A percentile compares a stretch with the other conserved stretches of the same genome.
phyloP scores from a whole-genome alignment of 2,329 filamentous ascomycete species.

The Botrytis medusae region DNA sequence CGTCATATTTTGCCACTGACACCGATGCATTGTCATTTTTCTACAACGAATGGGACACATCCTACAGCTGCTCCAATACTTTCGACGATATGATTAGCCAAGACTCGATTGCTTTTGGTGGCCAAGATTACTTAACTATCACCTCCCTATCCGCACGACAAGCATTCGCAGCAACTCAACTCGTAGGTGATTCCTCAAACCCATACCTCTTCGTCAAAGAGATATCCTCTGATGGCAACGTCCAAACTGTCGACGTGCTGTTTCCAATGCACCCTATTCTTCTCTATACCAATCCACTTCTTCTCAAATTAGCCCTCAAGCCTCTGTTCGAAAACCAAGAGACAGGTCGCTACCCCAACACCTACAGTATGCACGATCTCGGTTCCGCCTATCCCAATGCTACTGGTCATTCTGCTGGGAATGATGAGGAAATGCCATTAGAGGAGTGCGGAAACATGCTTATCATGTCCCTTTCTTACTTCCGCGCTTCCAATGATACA shows the following conservation, averaged over 20 bases:
- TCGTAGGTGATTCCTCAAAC: conserved; percentile 47
- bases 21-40: conserved; percentile 68
- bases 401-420: conserved; percentile 68
- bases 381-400: conserved; percentile 68
- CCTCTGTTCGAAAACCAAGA: conserved; percentile 69
- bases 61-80: conserved; percentile 54
- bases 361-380: conserved; percentile 73
- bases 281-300: conserved; percentile 71
- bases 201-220: conserved; percentile 65
- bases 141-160: conserved; percentile 54
- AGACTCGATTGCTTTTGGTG: conserved; percentile 66
- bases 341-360: conserved; percentile 64
- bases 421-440: conserved; percentile 73
- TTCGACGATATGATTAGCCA: conserved; percentile 69
- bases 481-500: conserved; percentile 54
- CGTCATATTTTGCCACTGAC: conserved; percentile 64
- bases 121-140: conserved; percentile 49
- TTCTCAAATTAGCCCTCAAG: conserved; percentile 59
- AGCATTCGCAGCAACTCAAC: conserved; percentile 45
- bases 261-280: conserved; percentile 82
- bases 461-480: conserved; percentile 73
- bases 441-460: conserved; percentile 82
- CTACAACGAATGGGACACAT: conserved; percentile 69
- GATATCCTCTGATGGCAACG: conserved; percentile 84
- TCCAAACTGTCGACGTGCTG: conserved; percentile 85